Evolutionary conservation across 495 filamentous ascomycete genomes (phyloP).

Genomic region (Trypethelium eluteriae): DNA sequence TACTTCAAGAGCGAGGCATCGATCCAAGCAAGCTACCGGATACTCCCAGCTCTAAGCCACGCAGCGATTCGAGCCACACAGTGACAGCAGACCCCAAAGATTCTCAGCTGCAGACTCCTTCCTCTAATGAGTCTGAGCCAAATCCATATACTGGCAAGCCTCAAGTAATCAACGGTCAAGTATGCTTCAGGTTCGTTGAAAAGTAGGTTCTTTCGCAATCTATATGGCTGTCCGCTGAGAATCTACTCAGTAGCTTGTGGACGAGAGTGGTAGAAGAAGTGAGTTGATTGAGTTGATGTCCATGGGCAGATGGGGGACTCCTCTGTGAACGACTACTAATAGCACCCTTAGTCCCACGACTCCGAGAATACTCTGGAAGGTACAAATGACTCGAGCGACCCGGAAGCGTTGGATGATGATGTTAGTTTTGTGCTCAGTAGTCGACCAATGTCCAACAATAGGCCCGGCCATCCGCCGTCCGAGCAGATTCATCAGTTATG

Average conservation of each 20-base stretch:
- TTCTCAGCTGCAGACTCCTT: not conserved
- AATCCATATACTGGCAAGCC: not conserved
- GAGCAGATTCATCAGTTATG: slow-evolving; percentile 35
- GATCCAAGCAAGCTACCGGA: slow-evolving; percentile 24
- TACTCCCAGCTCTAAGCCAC: slow-evolving; percentile 12
- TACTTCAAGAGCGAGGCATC: slow-evolving; percentile 30
- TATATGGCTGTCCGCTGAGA: not conserved
- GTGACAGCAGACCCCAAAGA: slow-evolving; percentile 6
- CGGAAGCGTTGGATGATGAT: slow-evolving; percentile 16
- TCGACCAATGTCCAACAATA: slow-evolving; percentile 10
- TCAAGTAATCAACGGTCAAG: slow-evolving; percentile 11
- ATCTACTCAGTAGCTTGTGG: slow-evolving; percentile 14
- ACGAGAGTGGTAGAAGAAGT: slow-evolving; percentile 20
- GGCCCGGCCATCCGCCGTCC: slow-evolving; percentile 32
- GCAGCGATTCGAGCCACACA: slow-evolving; percentile 4
- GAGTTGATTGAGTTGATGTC: slow-evolving; percentile 4
- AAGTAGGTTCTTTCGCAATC: slow-evolving; percentile 8
- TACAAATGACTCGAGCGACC: slow-evolving; percentile 17
- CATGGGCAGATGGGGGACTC: not conserved
- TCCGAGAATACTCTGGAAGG: slow-evolving; percentile 9
- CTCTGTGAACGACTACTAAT: slow-evolving; percentile 10
- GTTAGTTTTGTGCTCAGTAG: slow-evolving; percentile 16
- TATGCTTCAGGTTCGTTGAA: slow-evolving; percentile 15
- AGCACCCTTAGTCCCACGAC: slow-evolving; percentile 15
- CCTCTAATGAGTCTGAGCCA: slow-evolving; percentile 4